Percentiles rank a stretch among this genome's conserved stretches.
Conservation (phyloP, 306 rosid species). For the Cicer chorassanicum region DNA sequence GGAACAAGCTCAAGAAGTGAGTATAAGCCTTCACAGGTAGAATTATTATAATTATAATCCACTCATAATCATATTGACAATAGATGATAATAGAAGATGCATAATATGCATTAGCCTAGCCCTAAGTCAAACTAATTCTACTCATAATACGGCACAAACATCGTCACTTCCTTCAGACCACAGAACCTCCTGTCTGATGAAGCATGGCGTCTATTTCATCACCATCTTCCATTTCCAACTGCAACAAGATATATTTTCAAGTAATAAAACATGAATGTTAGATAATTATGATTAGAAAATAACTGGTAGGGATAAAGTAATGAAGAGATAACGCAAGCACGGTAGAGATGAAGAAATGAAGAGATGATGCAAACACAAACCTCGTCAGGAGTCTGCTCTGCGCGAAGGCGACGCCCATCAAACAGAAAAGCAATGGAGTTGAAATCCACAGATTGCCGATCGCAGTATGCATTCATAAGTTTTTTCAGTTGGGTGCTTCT, state of each 20-base stretch:
- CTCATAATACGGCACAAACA: slow-evolving; percentile 17
- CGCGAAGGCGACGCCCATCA: slow-evolving; percentile 77
- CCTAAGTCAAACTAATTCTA: slow-evolving; percentile 45
- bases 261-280: slow-evolving; percentile 3
- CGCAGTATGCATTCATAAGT: slow-evolving; percentile 83
- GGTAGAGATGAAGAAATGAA: not conserved
- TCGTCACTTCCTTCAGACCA: slow-evolving; percentile 34
- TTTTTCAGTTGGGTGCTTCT: slow-evolving; percentile 74
- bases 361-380: slow-evolving; percentile 32
- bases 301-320: not conserved
- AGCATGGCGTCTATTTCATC: slow-evolving; percentile 88
- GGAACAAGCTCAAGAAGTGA: slow-evolving; percentile 11
- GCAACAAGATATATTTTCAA: slow-evolving; percentile 15
- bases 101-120: slow-evolving; percentile 41
- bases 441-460: slow-evolving; percentile 71
- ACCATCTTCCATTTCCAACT: slow-evolving; percentile 93
- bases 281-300: not conserved
- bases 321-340: not conserved
- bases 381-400: slow-evolving; percentile 87
- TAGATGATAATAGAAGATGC: slow-evolving; percentile 20
- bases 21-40: slow-evolving; percentile 20
- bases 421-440: slow-evolving; percentile 77
- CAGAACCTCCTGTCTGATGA: slow-evolving; percentile 80
- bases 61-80: slow-evolving; percentile 48
- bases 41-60: slow-evolving; percentile 14